These are phyloP conservation scores for Xerocomus potaroensis DNA, from an alignment of 768 basidiomycete genomes.

Conservation along the genomic window DNA sequence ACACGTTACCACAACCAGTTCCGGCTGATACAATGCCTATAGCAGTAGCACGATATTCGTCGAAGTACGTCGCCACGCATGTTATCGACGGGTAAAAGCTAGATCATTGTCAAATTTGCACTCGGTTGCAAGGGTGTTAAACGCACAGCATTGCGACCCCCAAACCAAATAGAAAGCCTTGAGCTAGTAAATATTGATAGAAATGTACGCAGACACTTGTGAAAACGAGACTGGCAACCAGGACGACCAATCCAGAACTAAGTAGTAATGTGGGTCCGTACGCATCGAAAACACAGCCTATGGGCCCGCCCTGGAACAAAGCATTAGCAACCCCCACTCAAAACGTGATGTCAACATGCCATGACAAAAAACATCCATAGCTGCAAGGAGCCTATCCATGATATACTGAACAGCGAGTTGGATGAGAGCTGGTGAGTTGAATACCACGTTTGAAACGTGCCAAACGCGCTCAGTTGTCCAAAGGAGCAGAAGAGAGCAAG, in stretches of 20 bases:
- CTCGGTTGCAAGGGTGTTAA: background rate
- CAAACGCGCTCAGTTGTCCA: conserved; percentile 69
- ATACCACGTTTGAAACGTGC: conserved; percentile 70
- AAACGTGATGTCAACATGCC: conserved; percentile 34
- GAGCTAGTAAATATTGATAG: conserved; percentile 58
- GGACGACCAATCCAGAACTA: conserved; percentile 45
- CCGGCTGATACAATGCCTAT: conserved; percentile 69
- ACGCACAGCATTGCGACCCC: conserved; percentile 63
- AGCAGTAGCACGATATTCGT: conserved; percentile 62
- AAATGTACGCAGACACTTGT: conserved; percentile 55
- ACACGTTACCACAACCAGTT: conserved; percentile 52
- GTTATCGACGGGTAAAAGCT: conserved; percentile 72
- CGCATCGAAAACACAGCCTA: conserved; percentile 56
- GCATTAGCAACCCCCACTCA: conserved; percentile 1
- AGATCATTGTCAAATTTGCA: conserved; percentile 5
- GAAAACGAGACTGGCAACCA: conserved; percentile 50
- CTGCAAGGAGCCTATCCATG: conserved; percentile 70
- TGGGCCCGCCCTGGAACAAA: conserved; percentile 50
- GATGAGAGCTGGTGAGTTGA: conserved; percentile 51
- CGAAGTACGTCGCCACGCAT: conserved; percentile 63
- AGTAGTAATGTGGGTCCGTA: conserved; percentile 57
- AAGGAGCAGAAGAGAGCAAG: conserved; percentile 65
- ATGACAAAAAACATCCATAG: conserved; percentile 68
- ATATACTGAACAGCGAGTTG: conserved; percentile 51
- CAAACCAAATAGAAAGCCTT: conserved; percentile 63